Percentiles rank a stretch among this genome's conserved stretches.
Conservation (phyloP, 805 yeast genomes). For the Cyberlindnera americana region DNA sequence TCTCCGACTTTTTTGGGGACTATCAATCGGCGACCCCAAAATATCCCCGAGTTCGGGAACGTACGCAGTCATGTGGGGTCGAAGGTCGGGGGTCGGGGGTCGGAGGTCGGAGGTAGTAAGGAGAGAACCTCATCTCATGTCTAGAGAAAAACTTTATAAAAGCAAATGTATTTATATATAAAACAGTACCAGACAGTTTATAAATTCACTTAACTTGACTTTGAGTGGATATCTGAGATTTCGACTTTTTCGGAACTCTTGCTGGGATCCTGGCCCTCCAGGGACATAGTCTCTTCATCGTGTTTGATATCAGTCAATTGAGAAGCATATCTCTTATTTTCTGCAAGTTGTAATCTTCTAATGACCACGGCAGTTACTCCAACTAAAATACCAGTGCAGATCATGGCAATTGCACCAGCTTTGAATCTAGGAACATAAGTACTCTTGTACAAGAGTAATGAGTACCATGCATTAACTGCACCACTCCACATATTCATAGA, state of each 20-base stretch:
- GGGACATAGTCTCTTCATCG: not conserved
- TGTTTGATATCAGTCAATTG: not conserved
- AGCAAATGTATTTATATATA: not conserved
- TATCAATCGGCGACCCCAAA: no score
- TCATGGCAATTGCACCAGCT: slow-evolving; percentile 55
- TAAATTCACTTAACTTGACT: not conserved
- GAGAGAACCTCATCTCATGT: no score
- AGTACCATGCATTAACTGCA: slow-evolving; percentile 67
- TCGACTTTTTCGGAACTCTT: not conserved
- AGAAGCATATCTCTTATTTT: slow-evolving; percentile 17
- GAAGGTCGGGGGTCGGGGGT: no score
- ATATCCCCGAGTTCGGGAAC: no score
- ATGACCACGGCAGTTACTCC: slow-evolving; percentile 39
- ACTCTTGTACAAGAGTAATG: slow-evolving; percentile 49
- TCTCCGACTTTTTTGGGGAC: no score
- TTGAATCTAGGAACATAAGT: slow-evolving; percentile 47
- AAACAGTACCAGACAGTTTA: not conserved
- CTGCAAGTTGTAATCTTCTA: slow-evolving; percentile 41
- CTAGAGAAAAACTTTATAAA: not conserved
- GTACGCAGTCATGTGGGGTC: no score
- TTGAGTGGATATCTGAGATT: not conserved
- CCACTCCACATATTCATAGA: slow-evolving; percentile 64
- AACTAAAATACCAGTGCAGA: slow-evolving; percentile 40
- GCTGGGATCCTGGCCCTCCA: not conserved
- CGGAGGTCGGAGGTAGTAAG: no score